Percentiles rank a stretch among this genome's conserved stretches.
phyloP scores from a whole-genome alignment of 2,329 filamentous ascomycete genomes.

The Metarhizium humberi region DNA sequence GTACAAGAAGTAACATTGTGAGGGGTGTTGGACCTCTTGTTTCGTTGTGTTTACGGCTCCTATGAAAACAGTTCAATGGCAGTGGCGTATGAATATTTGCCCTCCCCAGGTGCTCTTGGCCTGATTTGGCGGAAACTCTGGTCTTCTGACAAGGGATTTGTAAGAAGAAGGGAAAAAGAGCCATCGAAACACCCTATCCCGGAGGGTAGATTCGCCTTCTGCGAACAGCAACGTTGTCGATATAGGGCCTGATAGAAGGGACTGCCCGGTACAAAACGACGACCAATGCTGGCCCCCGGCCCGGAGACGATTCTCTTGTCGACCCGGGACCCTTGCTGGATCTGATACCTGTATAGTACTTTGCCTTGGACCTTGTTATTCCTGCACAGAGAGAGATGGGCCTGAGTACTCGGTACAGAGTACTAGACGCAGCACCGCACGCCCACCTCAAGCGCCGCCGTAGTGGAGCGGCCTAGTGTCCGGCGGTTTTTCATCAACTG shows the following conservation, averaged over 20 bases:
- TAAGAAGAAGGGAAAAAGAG: too few species aligned
- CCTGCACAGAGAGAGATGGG: background rate
- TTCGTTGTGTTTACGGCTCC: background rate
- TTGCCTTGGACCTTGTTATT: background rate
- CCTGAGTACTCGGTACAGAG: background rate
- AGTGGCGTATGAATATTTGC: too few species aligned
- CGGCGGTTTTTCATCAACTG: slow-evolving; percentile 61
- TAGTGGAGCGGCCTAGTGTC: slow-evolving; percentile 56
- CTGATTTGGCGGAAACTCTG: background rate
- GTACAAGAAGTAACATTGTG: too few species aligned
- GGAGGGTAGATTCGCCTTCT: too few species aligned
- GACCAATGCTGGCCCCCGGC: background rate
- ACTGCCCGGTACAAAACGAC: too few species aligned
- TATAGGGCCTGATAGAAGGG: too few species aligned
- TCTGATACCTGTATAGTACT: background rate
- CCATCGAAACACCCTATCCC: too few species aligned
- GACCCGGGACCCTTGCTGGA: background rate
- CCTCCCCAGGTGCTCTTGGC: too few species aligned
- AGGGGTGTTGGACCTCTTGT: too few species aligned
- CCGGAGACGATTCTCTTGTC: slow-evolving; percentile 1
- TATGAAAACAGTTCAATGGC: too few species aligned
- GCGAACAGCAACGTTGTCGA: too few species aligned
- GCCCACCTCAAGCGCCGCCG: slow-evolving; percentile 36
- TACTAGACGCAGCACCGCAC: background rate
- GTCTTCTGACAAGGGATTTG: background rate